A percentile compares a stretch with the other conserved stretches of the same genome.
phyloP scores from a whole-genome alignment of 2,329 filamentous ascomycete species.

The Rutstroemia sp. region DNA sequence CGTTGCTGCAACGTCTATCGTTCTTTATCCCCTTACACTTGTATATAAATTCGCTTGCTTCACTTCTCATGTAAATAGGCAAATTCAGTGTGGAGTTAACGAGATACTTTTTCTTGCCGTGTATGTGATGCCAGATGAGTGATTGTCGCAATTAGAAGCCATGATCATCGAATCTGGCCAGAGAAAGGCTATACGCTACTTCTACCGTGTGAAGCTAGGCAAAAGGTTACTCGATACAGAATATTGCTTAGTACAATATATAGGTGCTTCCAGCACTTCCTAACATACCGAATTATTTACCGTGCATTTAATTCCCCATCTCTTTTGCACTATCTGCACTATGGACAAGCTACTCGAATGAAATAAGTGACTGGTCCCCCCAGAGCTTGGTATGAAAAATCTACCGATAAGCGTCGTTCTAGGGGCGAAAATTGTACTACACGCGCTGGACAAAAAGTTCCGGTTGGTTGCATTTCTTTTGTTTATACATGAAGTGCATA shows the following conservation, averaged over 20 bases:
- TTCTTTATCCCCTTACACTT: neutral
- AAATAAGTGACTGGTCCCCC: neutral
- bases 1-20: neutral
- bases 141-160: too few species aligned
- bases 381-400: neutral
- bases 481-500: too few species aligned
- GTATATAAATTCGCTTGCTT: conserved; percentile 3
- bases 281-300: neutral
- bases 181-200: neutral
- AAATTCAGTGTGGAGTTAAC: neutral
- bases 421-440: neutral
- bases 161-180: neutral
- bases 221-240: too few species aligned
- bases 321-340: neutral
- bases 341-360: neutral
- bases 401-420: neutral
- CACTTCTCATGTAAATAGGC: conserved; percentile 5
- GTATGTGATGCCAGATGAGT: too few species aligned
- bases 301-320: neutral
- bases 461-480: neutral
- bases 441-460: neutral
- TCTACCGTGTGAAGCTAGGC: too few species aligned
- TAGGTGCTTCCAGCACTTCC: too few species aligned
- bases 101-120: neutral
- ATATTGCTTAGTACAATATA: too few species aligned